Percentiles rank a stretch among this genome's conserved stretches.
phyloP scores from a whole-genome alignment of 2,329 filamentous ascomycete genomes.

The Allantophomopsis cytisporea region DNA sequence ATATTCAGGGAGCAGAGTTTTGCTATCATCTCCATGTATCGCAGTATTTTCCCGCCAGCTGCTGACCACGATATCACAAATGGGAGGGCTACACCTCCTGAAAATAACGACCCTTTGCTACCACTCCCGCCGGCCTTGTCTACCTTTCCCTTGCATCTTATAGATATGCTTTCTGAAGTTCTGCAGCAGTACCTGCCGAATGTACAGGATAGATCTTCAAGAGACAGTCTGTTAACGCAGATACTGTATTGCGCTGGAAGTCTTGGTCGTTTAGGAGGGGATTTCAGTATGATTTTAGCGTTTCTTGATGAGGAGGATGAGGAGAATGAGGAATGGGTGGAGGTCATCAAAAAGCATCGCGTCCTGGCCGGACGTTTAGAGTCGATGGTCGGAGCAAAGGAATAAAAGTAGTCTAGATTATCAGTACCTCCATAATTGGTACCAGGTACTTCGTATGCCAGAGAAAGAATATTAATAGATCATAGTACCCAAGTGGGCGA shows the following conservation, averaged over 20 bases:
- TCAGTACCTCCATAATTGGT: too few species aligned
- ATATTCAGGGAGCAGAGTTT: slow-evolving; percentile 98
- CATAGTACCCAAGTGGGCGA: too few species aligned
- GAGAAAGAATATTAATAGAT: too few species aligned
- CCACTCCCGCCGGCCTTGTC: slow-evolving; percentile 64
- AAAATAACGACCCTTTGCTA: slow-evolving; percentile 27
- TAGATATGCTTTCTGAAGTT: slow-evolving; percentile 68
- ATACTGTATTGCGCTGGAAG: slow-evolving; percentile 89
- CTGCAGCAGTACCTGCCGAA: slow-evolving; percentile 66
- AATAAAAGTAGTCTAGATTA: not conserved
- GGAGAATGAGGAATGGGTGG: slow-evolving; percentile 60
- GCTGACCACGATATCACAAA: slow-evolving; percentile 5
- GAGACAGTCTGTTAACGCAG: slow-evolving; percentile 84
- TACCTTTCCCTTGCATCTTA: slow-evolving; percentile 74
- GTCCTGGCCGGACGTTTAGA: slow-evolving; percentile 70
- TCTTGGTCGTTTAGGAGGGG: slow-evolving; percentile 75
- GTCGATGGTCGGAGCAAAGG: slow-evolving; percentile 38
- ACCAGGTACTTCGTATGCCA: too few species aligned
- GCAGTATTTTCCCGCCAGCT: slow-evolving; percentile 66
- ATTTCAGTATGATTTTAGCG: slow-evolving; percentile 83
- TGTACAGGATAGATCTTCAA: slow-evolving; percentile 62
- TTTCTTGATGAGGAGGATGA: slow-evolving; percentile 29
- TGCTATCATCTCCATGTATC: slow-evolving; percentile 87
- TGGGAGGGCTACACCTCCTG: slow-evolving; percentile 8
- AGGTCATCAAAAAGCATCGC: slow-evolving; percentile 78